Base-by-base conservation (phyloP, 2,329 filamentous ascomycete species). In the Torrubiella hemipterigena region DNA sequence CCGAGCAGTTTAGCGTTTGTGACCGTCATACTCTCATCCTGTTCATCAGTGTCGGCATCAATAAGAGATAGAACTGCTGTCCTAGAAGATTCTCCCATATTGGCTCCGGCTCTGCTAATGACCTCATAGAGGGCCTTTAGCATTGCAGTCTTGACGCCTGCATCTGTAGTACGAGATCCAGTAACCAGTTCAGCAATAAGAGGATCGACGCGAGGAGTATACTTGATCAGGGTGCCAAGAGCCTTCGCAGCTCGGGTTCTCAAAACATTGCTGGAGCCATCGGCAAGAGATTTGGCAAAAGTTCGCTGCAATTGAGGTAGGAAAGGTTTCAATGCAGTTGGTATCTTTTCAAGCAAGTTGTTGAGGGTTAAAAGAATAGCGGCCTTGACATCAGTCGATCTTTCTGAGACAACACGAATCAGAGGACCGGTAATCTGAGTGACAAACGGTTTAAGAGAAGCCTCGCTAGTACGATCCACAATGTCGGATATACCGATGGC, bases 351-450 rank as follows among this genome's bases (percentile, higher is more conserved):
- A 22, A 98, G 66, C 18, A 98, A 64, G 45, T 93, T 94, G 63
- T 95, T 96, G 42, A 98, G 73, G 0, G 91, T 94, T 32, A 93
- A 70, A 38, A 98, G 66, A 52, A 98, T 94, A 25, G 91, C 91
- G 38, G 84, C 81, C 61, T 94, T 96, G 56, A 98, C 86, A 31
- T 98, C 93, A 3, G 86, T 86, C 3, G 91, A 94, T 39, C 89
- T 77, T 55, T 98, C 91, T 5, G 91, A 95, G 13, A 98, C 87
- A 15, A 96, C 89, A 70, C 91, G 83, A 55, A 98, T 98, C 32
- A 98, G 73, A 15, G 93, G 91, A 51, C 91, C 91, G 5, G 93
- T 96, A 45, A 98, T 95, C 50, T 95, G 87, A 18, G 89, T 95
- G 37, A 98, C 91, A 48, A 93, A 96, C 7, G 87, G 85, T 57